Evolutionary conservation across 2,329 filamentous ascomycete genomes (phyloP), one percentile per base, ranked within the genome.

Genomic region (Colletotrichum trifolii): DNA sequence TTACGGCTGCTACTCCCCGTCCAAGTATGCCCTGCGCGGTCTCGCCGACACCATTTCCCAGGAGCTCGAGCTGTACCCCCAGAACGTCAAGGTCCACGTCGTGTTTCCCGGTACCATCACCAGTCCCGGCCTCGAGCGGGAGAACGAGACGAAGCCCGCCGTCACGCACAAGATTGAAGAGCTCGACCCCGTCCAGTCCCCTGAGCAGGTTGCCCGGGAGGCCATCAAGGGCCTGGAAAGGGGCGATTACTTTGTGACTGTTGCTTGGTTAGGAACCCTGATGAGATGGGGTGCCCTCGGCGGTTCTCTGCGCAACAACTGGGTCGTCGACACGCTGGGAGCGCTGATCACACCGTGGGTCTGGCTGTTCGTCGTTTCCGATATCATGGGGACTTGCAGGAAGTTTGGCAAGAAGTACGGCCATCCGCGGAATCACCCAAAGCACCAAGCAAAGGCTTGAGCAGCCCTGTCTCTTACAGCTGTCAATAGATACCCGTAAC

Each of bases 61-160:
- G 73, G 96, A 99, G 79, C 81, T 96, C 47, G 83, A 93, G 71
- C 82, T 97, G 55, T 99, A 98, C 81, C 94, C 94, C 48, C 90
- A 90, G 57, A 87, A 90, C 47, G 89, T 98, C 58, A 88, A 91
- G 71, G 83, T 97, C 17, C 93, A 97, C 73, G 86, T 93, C 46
- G 87, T 98, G 11, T 92, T 89, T 71, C 96, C 96, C 0, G 95
- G 91, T 57, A 93, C 91, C 3, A 98, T 99, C 68, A 83, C 88
- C 12, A 90, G 87, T 6, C 89, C 93, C 0, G 94, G 94, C 0
- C 85, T 90, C 55, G 89, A 90, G 66, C 83, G 86, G 15, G 95
- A 98, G 79, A 90, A 96, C 72, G 77, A 81, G 71, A 86, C 86
- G 35, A 98, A 98, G 78, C 95, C 94, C 8, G 87, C 85, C 6